Conservation (phyloP, 176 grass and related monocot species). For the Aegilops longissima region DNA sequence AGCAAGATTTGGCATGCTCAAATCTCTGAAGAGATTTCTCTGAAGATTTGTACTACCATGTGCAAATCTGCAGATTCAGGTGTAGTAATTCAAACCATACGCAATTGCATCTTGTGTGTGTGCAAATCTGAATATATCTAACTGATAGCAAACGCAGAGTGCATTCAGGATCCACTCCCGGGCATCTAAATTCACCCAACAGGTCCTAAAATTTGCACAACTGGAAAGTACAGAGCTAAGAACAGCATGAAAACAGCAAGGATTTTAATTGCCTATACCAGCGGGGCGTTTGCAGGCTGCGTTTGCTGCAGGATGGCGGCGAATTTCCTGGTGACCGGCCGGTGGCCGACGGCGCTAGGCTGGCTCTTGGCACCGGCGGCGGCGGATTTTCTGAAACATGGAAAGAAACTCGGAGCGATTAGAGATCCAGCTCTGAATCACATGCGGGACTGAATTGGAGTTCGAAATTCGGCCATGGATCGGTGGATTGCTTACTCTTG, state of each 20-base stretch:
- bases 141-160: neutral
- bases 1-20: no score
- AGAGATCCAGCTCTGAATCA: neutral
- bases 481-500: constrained; percentile 36
- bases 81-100: neutral
- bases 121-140: neutral
- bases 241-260: constrained; percentile 10
- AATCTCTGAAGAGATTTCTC: neutral
- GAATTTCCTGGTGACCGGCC: constrained; percentile 66
- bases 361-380: constrained; percentile 33
- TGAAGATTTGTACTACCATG: neutral
- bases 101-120: neutral
- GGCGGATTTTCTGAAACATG: constrained; percentile 38
- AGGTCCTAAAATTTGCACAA: neutral
- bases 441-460: neutral
- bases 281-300: constrained; percentile 32
- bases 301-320: constrained; percentile 38
- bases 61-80: neutral
- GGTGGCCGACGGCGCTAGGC: constrained; percentile 15
- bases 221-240: neutral
- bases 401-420: constrained; percentile 13
- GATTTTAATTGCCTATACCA: constrained; percentile 30
- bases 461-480: neutral
- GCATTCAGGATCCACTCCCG: neutral
- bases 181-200: neutral